These are phyloP conservation scores for Silene coronaria DNA, from an alignment of 179 eudicot species.

Conservation along the genomic window DNA sequence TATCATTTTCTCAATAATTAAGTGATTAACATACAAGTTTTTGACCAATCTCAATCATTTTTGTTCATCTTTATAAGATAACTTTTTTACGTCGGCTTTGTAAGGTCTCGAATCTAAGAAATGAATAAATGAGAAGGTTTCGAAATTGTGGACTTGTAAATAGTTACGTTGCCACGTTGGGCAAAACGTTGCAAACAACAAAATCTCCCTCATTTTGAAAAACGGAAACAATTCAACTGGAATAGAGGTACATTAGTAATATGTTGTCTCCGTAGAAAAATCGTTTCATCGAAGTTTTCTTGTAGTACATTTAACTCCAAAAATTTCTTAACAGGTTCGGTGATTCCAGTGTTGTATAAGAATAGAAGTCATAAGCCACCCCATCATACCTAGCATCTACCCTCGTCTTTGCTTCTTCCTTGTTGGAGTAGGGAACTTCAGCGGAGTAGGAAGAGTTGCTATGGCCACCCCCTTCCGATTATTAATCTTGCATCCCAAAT, in stretches of 20 bases:
- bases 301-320: not conserved
- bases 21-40: not conserved
- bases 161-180: no score
- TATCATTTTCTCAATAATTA: slow-evolving; percentile 8
- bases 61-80: not conserved
- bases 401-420: slow-evolving; percentile 46
- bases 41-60: not conserved
- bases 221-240: no score
- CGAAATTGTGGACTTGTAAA: no score
- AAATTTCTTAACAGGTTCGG: not conserved
- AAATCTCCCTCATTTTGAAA: no score
- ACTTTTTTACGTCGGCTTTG: no score
- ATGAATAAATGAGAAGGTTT: no score
- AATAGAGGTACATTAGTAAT: not conserved
- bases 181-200: no score
- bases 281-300: not conserved
- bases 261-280: not conserved
- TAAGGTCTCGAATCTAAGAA: no score
- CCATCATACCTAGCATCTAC: not conserved
- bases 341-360: no score
- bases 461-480: slow-evolving; percentile 21
- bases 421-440: slow-evolving; percentile 34
- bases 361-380: not conserved
- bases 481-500: slow-evolving; percentile 67
- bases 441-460: slow-evolving; percentile 69